Conservation (phyloP, 2,329 filamentous ascomycete genomes). For the Trichoderma lentiforme region DNA sequence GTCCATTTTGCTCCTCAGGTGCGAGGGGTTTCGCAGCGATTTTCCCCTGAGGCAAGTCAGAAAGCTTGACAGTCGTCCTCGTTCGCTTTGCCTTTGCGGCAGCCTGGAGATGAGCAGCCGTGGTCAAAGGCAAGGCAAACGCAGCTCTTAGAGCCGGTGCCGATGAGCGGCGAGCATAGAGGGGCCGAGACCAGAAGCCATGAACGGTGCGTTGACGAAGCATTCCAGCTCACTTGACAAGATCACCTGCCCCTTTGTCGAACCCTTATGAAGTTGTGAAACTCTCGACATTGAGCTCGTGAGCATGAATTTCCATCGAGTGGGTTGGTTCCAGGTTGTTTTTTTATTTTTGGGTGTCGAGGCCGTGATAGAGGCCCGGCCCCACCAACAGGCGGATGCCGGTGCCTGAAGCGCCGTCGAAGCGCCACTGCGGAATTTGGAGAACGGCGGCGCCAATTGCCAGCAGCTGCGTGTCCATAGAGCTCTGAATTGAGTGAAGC, state of each 20-base stretch:
- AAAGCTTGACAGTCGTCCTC: slow-evolving; percentile 50
- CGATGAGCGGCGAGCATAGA: not conserved
- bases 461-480: not conserved
- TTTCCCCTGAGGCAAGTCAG: slow-evolving; percentile 56
- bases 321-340: not conserved
- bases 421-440: not conserved
- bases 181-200: slow-evolving; percentile 8
- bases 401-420: slow-evolving; percentile 13
- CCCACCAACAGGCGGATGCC: not conserved
- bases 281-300: not conserved
- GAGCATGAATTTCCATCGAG: not conserved
- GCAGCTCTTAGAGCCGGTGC: not conserved
- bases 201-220: slow-evolving; percentile 18
- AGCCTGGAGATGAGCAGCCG: slow-evolving; percentile 19
- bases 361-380: not conserved
- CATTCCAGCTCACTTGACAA: slow-evolving; percentile 18
- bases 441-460: not conserved
- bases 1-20: slow-evolving; percentile 40
- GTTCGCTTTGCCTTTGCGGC: slow-evolving; percentile 57
- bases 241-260: not conserved
- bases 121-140: not conserved
- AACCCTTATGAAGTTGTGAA: not conserved
- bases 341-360: not conserved
- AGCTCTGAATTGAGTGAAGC: not conserved
- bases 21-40: slow-evolving; percentile 32